phyloP scores from a whole-genome alignment of 176 grass and related monocot species.

The Oryza rufipogon region DNA sequence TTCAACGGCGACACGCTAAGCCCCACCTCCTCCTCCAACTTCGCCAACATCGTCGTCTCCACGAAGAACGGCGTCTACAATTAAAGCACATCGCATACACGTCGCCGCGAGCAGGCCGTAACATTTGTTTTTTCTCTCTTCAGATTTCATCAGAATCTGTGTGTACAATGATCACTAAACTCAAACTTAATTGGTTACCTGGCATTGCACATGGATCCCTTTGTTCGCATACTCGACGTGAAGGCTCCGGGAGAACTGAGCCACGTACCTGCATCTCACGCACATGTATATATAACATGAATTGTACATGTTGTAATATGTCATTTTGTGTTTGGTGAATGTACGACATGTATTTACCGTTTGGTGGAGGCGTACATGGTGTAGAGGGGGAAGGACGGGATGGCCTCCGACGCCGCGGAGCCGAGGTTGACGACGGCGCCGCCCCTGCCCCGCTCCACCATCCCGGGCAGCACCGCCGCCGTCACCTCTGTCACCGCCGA shows the following conservation, averaged over 20 bases:
- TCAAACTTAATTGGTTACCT: conserved; percentile 21
- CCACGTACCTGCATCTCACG: conserved; percentile 35
- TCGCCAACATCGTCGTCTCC: conserved; percentile 45
- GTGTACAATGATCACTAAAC: not conserved
- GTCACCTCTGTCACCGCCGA: conserved; percentile 46
- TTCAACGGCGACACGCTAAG: conserved; percentile 5
- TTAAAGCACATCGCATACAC: too few relatives aligned
- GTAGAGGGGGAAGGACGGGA: conserved; percentile 18
- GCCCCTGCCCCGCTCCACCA: conserved; percentile 44
- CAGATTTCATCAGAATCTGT: too few relatives aligned
- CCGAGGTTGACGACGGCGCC: conserved; percentile 55
- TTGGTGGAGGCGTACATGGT: conserved; percentile 43
- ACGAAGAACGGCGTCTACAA: conserved; percentile 53
- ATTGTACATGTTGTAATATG: too few relatives aligned
- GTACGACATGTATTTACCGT: not conserved
- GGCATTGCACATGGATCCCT: conserved; percentile 62
- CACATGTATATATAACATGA: too few relatives aligned
- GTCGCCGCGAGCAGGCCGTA: too few relatives aligned
- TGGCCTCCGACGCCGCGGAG: conserved; percentile 26
- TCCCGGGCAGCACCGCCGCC: conserved; percentile 43
- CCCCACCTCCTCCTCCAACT: not conserved
- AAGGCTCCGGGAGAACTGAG: conserved; percentile 51
- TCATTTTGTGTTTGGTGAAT: too few relatives aligned
- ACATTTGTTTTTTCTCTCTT: too few relatives aligned
- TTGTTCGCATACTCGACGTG: conserved; percentile 42